A percentile compares a stretch with the other conserved stretches of the same genome.
These are phyloP conservation scores for Blattamonas nauphoetae DNA, from an alignment of 78 protist genomes.

Conservation along the genomic window DNA sequence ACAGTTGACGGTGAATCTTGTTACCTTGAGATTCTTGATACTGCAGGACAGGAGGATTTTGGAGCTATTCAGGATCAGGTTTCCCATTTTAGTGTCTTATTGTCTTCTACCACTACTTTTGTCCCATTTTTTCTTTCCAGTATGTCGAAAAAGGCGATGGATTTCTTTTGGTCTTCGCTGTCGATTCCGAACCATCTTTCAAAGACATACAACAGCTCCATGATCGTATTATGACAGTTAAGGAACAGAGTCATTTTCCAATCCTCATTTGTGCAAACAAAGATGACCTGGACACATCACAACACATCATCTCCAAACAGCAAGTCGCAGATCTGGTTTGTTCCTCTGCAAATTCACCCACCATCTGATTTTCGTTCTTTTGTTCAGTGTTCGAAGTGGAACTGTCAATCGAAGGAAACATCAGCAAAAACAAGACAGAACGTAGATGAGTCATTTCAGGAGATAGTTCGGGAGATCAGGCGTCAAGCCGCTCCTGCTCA, in stretches of 20 bases:
- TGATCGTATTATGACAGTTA: slow-evolving; percentile 64
- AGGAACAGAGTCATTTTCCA: slow-evolving; percentile 63
- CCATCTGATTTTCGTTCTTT: background rate
- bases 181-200: slow-evolving; percentile 51
- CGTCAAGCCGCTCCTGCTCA: too few species aligned
- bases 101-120: background rate
- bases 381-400: background rate
- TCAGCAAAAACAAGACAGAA: slow-evolving; percentile 59
- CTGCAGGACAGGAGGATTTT: slow-evolving; percentile 92
- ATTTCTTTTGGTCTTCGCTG: slow-evolving; percentile 66
- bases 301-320: slow-evolving; percentile 38
- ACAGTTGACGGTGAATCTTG: slow-evolving; percentile 61
- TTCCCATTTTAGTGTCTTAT: background rate
- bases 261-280: slow-evolving; percentile 76
- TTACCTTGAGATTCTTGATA: slow-evolving; percentile 84
- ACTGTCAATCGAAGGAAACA: slow-evolving; percentile 54
- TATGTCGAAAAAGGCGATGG: slow-evolving; percentile 62
- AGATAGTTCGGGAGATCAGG: slow-evolving; percentile 40
- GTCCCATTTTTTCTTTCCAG: background rate
- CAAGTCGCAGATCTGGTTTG: slow-evolving; percentile 60
- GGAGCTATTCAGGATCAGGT: slow-evolving; percentile 59
- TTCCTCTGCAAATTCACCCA: background rate
- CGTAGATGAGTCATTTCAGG: slow-evolving; percentile 51
- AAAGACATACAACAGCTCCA: slow-evolving; percentile 49
- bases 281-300: slow-evolving; percentile 62